A percentile compares a stretch with the other conserved stretches of the same genome.
phyloP scores from a whole-genome alignment of 805 yeast genomes.

The Saccharomycopsis capsularis region DNA sequence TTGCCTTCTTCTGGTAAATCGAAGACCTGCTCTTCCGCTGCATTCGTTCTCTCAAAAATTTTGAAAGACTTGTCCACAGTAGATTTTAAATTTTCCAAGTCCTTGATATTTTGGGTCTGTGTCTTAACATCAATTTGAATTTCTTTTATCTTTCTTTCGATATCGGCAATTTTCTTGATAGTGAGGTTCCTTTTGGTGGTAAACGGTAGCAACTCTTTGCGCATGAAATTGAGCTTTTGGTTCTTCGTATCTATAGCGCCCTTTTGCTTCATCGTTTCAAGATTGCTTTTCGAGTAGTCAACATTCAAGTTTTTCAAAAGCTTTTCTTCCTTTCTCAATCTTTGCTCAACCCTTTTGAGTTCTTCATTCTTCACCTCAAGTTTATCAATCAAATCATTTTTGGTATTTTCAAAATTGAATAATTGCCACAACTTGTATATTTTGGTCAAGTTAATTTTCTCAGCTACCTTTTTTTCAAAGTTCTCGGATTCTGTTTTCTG shows the following conservation, averaged over 20 bases:
- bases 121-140: constrained; percentile 45
- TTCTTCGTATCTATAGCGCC: constrained; percentile 32
- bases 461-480: constrained; percentile 49
- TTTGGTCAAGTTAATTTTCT: constrained; percentile 41
- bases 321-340: constrained; percentile 32
- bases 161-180: constrained; percentile 38
- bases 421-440: constrained; percentile 55
- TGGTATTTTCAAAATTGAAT: constrained; percentile 47
- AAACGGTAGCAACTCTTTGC: constrained; percentile 52
- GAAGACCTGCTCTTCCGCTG: constrained; percentile 29
- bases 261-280: constrained; percentile 37
- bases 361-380: constrained; percentile 22
- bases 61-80: constrained; percentile 37
- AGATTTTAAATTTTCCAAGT: constrained; percentile 41
- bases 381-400: constrained; percentile 24
- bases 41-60: constrained; percentile 32
- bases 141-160: constrained; percentile 42
- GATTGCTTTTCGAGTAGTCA: constrained; percentile 40
- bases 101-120: constrained; percentile 39
- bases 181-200: constrained; percentile 48
- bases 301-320: constrained; percentile 34
- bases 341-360: constrained; percentile 29
- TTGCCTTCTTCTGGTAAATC: constrained; percentile 44
- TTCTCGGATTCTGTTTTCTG: constrained; percentile 67
- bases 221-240: constrained; percentile 36